Base-by-base conservation (phyloP, 106 monocot species). In the Agapanthus africanus region DNA sequence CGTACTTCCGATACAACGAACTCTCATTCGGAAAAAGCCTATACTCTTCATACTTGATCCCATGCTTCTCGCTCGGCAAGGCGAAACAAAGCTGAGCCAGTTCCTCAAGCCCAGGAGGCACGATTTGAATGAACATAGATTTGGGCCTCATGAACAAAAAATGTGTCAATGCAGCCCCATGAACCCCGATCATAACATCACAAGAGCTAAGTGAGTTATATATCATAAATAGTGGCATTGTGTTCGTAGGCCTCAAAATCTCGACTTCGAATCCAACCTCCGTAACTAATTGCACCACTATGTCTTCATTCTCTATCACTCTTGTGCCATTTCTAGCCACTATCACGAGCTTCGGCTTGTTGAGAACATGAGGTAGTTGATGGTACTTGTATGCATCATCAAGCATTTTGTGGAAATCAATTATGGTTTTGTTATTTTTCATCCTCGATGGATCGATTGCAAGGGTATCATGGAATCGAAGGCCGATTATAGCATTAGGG, bases 161-260 rank as follows among this genome's bases (percentile, higher is more conserved):
- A 50, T 92, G 88, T 4, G 92, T 92, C 82, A 92, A 71, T 15
- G 85, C 92, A 9, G 87, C 88, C 0, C 92, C 88, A 63, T 88
- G 87, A 1, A 92, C 88, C 4, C 92, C 92, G 19, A 92, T 65
- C 85, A 85, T 80, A 11, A 66, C 88, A 57, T 88, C 85, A 65
- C 88, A 78, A 3, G 67, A 54, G 60, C 85, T 92, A 35, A 92
- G 46, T 14, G 39, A 67, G 19, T 73, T 31, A 78, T 88, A 92
- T 25, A 88, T 83, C 38, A 59, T 80, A 21, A 80, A 78, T 40
- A 92, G 46, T 49, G 85, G 85, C 44, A 78, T 82, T 1, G 77
- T 78, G 19, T 54, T 42, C 1, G 77, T 67, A 25, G 87, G 91
- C 25, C 75, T 47, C 32, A 90, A 34, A 3, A 90, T 73, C 40